A percentile compares a stretch with the other conserved stretches of the same genome.
phyloP scores from a whole-genome alignment of 805 yeast genomes.

The Teunomyces funiuensis region DNA sequence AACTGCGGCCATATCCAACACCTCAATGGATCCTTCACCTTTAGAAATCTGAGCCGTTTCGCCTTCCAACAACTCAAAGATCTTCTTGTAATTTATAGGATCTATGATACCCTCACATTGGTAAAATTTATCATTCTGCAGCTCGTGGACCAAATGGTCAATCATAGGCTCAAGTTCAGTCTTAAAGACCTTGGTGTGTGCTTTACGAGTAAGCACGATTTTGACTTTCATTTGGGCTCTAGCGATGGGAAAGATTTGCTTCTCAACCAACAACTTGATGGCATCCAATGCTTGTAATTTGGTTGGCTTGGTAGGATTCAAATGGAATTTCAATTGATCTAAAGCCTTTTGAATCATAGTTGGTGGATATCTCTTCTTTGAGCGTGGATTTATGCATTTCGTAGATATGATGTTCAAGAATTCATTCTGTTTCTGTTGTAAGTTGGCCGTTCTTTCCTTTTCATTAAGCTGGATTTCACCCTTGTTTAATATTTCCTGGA shows the following conservation, averaged over 20 bases:
- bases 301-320: constrained; percentile 70
- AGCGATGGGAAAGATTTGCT: constrained; percentile 88
- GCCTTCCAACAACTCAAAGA: constrained; percentile 60
- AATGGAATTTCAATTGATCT: constrained; percentile 73
- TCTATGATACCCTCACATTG: constrained; percentile 67
- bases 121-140: constrained; percentile 40
- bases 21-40: constrained; percentile 71
- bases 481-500: constrained; percentile 77
- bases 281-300: constrained; percentile 92
- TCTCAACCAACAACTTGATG: constrained; percentile 68
- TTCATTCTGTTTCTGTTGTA: constrained; percentile 74
- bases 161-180: constrained; percentile 35
- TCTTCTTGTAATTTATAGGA: constrained; percentile 75
- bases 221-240: constrained; percentile 91
- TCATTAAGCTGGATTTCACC: constrained; percentile 96
- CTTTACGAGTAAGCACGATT: constrained; percentile 56
- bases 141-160: constrained; percentile 40
- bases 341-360: constrained; percentile 89
- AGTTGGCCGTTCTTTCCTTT: constrained; percentile 80
- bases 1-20: constrained; percentile 85
- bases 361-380: constrained; percentile 90
- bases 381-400: constrained; percentile 87
- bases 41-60: constrained; percentile 43
- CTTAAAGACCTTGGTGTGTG: constrained; percentile 41
- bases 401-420: constrained; percentile 80